Evolutionary conservation across 139 green algal genomes (phyloP), one percentile per base, ranked within the genome.

Genomic region (Eudorina sp.): DNA sequence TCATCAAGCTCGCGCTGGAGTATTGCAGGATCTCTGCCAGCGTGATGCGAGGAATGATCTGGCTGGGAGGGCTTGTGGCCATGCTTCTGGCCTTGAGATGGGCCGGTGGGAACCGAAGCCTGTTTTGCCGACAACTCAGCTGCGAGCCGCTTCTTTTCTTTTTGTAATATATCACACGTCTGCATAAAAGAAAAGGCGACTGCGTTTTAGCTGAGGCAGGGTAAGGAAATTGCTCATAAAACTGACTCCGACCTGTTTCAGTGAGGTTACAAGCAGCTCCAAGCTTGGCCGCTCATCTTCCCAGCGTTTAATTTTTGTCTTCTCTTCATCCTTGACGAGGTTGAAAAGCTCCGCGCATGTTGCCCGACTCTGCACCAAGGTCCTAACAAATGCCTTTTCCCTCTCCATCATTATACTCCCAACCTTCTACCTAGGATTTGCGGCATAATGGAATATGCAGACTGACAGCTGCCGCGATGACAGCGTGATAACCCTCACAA

Each of bases 121-220:
- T 88, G 69, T 53, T 91, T 83, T 23, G 77, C 75, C 18, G 64
- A 43, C 7, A 78, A 75, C 51, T 88, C 88, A 1, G 82, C 74
- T 29, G 73, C 70, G 4, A 90, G 43, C 11, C 69, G 55, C 79
- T 88, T 88, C 55, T 88, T 88, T 1, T 91, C 88, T 51, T 89
- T 89, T 29, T 89, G 80, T 14, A 91, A 48, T 14, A 91, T 91
- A 4, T 89, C 73, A 31, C 81, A 77, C 27, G 72, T 84, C 72
- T 82, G 36, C 29, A 18, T 53, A 53, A 18, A 76, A 8, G 79
- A 40, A 14, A 51, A 66, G 11, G 53, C 11, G 38, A 3, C 4
- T n/a, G 23, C 36, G 53, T 34, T 70, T 45, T 11, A 81, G 13
- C 51, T 60, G 51, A 25, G 16, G 51, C 14, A 60, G 13, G 51